phyloP scores from a whole-genome alignment of 371 early-diverging fungal species.

The Nematocida sp. region DNA sequence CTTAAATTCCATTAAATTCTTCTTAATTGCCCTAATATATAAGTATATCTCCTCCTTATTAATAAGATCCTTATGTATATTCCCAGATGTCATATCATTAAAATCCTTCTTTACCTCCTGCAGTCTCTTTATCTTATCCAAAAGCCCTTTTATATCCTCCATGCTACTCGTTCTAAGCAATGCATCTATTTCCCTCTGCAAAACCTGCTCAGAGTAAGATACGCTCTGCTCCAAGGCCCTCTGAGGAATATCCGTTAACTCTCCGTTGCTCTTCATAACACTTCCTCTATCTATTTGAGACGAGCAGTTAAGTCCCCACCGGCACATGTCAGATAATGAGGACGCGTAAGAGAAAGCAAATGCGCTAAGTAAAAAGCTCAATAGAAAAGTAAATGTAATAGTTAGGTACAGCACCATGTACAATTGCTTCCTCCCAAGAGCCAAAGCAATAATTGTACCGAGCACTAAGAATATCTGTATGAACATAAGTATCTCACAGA shows the following conservation, averaged over 20 bases:
- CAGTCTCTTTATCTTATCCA: constrained; percentile 3
- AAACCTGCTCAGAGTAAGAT: neutral
- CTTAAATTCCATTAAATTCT: constrained; percentile 10
- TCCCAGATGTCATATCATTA: neutral
- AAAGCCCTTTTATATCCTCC: constrained; percentile 11
- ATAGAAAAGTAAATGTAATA: constrained; percentile 4
- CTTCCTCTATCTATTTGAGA: neutral
- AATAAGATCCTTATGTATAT: neutral
- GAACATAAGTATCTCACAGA: constrained; percentile 27
- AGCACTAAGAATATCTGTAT: constrained; percentile 42
- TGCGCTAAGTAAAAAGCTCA: constrained; percentile 15
- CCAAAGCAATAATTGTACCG: constrained; percentile 10
- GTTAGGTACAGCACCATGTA: constrained; percentile 19
- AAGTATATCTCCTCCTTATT: constrained; percentile 1
- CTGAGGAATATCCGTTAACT: constrained; percentile 24
- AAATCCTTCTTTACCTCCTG: constrained; percentile 32
- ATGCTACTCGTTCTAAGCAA: constrained; percentile 2
- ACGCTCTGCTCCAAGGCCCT: constrained; percentile 4
- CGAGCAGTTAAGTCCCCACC: constrained; percentile 13
- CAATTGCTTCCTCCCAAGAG: constrained; percentile 19
- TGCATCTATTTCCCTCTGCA: constrained; percentile 16
- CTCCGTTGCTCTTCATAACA: neutral
- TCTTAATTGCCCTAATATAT: neutral
- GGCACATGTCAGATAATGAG: constrained; percentile 12
- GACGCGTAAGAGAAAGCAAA: constrained; percentile 23